Base-by-base conservation (phyloP, 2,329 filamentous ascomycete genomes). In the Xylariomycetidae sp. region DNA sequence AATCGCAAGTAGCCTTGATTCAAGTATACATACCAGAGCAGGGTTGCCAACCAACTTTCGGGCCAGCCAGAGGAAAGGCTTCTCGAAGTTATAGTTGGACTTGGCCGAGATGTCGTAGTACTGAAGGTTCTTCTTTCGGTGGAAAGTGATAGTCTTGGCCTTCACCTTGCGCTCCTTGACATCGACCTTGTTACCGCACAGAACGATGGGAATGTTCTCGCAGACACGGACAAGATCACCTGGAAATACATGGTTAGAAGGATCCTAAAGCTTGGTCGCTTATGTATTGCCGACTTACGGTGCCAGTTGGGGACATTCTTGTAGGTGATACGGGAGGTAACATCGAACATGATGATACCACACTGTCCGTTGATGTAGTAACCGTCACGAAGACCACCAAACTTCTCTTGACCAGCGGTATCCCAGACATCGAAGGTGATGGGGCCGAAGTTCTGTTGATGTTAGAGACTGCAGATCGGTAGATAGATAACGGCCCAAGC, bases 281-380 rank as follows among this genome's bases (percentile, higher is more conserved):
- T 30, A 30, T 27, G 14, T 9, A 30, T 22, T 27, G 26, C 11
- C 31, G n/a, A 81, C 88, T 65, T 82, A 95, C 92, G 92, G 72
- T 98, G 92, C 92, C 92, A 98, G 85, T 97, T 97, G 73, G 92
- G 92, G 48, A 98, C 92, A 77, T 98, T 98, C 85, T 98, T 98
- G 85, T 98, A 98, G 67, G 92, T 98, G 67, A 98, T 97, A 63
- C 92, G 87, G 54, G 90, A 96, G 47, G 92, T 97, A 51, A 98
- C 90, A 69, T 98, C 90, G 69, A 98, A 98, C 90, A 98, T 98
- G 82, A 98, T 97, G 77, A 98, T 96, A 74, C 92, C 90, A 70
- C 90, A 97, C 74, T 97, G 90, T 61, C 90, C 90, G 75, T 96
- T 96, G 80, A 98, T 98, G 78, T 98, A 98, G 82, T 98, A 98